phyloP scores from a whole-genome alignment of 1,139 yeast species.

The Yamadazyma sp. region DNA sequence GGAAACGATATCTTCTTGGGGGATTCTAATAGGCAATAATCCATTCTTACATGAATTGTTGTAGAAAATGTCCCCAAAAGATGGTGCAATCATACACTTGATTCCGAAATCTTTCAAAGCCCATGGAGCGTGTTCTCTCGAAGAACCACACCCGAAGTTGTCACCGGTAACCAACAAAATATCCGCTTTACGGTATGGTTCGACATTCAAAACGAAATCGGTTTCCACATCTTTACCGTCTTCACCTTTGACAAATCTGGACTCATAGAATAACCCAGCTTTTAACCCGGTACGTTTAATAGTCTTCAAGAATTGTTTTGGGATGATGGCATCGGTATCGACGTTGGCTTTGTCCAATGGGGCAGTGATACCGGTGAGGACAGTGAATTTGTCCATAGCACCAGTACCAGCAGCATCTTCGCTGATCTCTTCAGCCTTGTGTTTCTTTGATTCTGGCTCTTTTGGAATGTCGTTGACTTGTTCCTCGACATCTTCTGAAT shows the following conservation, averaged over 20 bases:
- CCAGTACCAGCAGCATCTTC: conserved; percentile 16
- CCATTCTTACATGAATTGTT: conserved; percentile 97
- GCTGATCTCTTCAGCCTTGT: conserved; percentile 24
- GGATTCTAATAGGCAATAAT: conserved; percentile 82
- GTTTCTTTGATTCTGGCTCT: conserved; percentile 35
- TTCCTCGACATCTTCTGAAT: conserved; percentile 43
- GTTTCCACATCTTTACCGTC: conserved; percentile 79
- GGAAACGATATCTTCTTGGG: conserved; percentile 66
- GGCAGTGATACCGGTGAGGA: conserved; percentile 84
- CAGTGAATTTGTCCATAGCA: conserved; percentile 75
- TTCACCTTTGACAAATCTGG: conserved; percentile 68
- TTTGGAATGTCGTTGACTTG: conserved; percentile 59
- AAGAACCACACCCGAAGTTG: conserved; percentile 98
- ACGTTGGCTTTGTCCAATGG: conserved; percentile 93
- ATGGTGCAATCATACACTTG: conserved; percentile 92
- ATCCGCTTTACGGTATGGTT: conserved; percentile 77
- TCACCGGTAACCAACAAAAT: conserved; percentile 91
- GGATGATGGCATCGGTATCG: conserved; percentile 97
- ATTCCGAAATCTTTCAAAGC: conserved; percentile 97
- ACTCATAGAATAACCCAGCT: conserved; percentile 86
- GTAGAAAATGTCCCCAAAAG: conserved; percentile 97
- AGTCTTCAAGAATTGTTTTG: conserved; percentile 95
- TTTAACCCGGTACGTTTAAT: conserved; percentile 94
- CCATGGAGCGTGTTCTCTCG: conserved; percentile 99
- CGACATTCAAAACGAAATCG: conserved; percentile 84